phyloP scores from a whole-genome alignment of 257 asterid genomes.

The Primulina huaijiensis region DNA sequence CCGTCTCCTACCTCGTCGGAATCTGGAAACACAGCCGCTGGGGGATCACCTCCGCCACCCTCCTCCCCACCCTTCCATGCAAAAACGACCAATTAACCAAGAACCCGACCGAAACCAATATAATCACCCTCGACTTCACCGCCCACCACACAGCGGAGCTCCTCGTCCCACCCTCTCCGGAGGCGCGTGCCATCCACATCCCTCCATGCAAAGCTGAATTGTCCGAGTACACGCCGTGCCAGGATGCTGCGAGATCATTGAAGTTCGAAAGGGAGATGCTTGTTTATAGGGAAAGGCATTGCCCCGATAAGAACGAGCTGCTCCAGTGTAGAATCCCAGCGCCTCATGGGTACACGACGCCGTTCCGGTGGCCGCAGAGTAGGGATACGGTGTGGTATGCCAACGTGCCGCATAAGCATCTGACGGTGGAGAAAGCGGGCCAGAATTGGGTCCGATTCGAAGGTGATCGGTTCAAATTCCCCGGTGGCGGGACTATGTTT shows the following conservation, averaged over 20 bases:
- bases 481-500: conserved; percentile 98
- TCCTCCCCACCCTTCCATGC: conserved; percentile 48
- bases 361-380: conserved; percentile 92
- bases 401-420: conserved; percentile 92
- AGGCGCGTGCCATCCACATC: conserved; percentile 49
- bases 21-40: conserved; percentile 61
- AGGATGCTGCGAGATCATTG: conserved; percentile 59
- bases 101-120: not conserved
- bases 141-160: conserved; percentile 65
- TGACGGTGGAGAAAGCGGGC: conserved; percentile 87
- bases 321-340: conserved; percentile 81
- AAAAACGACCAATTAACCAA: conserved; percentile 5
- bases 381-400: conserved; percentile 82
- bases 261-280: conserved; percentile 61
- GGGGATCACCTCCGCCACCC: conserved; percentile 31
- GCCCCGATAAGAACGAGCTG: conserved; percentile 59
- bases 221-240: conserved; percentile 92
- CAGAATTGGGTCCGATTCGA: conserved; percentile 96
- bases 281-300: conserved; percentile 71
- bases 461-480: conserved; percentile 79
- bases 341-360: conserved; percentile 64
- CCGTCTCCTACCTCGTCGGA: conserved; percentile 66
- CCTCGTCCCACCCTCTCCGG: conserved; percentile 32
- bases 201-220: conserved; percentile 51
- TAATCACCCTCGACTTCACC: conserved; percentile 49